These are phyloP conservation scores for Thelonectria olida DNA, from an alignment of 2,329 filamentous ascomycete genomes.

Conservation along the genomic window DNA sequence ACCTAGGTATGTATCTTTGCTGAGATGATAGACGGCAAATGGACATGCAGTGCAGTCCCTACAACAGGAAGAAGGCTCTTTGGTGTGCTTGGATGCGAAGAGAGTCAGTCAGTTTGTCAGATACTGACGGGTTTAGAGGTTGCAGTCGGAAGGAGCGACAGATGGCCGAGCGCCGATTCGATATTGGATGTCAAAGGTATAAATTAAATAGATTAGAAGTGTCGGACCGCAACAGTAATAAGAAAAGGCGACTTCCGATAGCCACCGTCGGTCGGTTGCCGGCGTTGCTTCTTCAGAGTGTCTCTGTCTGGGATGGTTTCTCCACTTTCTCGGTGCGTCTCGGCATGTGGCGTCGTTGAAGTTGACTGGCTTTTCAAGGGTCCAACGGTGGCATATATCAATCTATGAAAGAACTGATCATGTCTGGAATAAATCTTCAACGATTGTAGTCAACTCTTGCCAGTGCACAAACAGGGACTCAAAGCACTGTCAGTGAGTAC, in stretches of 20 bases:
- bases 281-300: background rate
- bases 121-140: background rate
- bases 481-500: no score
- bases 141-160: background rate
- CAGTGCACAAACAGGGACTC: no score
- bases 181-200: background rate
- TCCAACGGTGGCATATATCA: no score
- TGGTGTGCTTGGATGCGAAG: no score
- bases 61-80: no score
- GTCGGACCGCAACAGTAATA: background rate
- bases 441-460: no score
- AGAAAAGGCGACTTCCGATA: background rate
- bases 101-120: no score
- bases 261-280: background rate
- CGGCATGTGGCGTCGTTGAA: background rate
- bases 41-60: no score
- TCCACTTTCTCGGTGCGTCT: background rate
- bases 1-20: background rate
- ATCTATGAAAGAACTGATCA: no score
- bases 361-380: background rate
- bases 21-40: no score
- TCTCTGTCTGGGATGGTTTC: background rate
- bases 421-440: no score
- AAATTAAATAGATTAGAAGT: background rate
- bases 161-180: background rate